These are phyloP conservation scores for Wallacemonas sp. DNA, from an alignment of 208 protist species.

Conservation along the genomic window DNA sequence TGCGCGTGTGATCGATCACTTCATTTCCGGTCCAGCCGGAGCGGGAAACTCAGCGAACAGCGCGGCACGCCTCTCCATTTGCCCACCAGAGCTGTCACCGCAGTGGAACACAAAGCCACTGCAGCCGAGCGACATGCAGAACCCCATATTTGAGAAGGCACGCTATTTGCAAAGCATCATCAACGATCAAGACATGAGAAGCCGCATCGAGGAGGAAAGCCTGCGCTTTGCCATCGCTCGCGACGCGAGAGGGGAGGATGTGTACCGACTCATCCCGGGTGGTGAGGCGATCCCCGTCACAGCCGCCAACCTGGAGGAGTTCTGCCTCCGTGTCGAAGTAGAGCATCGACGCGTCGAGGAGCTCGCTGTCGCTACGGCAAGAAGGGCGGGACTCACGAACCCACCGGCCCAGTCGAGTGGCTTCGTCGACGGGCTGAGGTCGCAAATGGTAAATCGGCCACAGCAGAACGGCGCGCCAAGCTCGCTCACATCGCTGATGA, in stretches of 20 bases:
- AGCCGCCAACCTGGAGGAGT: constrained; percentile 40
- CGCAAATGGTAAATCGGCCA: too few species aligned
- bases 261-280: constrained; percentile 50
- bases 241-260: constrained; percentile 5
- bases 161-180: too few species aligned
- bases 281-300: constrained; percentile 48
- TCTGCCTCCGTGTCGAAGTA: constrained; percentile 4
- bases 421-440: too few species aligned
- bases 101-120: constrained; percentile 29
- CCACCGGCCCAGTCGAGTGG: not conserved
- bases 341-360: too few species aligned
- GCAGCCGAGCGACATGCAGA: constrained; percentile 22
- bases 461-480: too few species aligned
- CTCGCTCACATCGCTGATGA: too few species aligned
- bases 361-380: too few species aligned
- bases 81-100: constrained; percentile 23
- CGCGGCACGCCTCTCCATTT: constrained; percentile 13
- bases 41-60: not conserved
- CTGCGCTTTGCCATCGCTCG: constrained; percentile 18
- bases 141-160: too few species aligned
- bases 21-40: too few species aligned
- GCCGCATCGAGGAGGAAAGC: too few species aligned
- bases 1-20: constrained; percentile 33
- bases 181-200: too few species aligned
- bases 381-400: too few species aligned